Conservation (phyloP, 2,329 filamentous ascomycete species). For the Diaporthe caulivora region DNA sequence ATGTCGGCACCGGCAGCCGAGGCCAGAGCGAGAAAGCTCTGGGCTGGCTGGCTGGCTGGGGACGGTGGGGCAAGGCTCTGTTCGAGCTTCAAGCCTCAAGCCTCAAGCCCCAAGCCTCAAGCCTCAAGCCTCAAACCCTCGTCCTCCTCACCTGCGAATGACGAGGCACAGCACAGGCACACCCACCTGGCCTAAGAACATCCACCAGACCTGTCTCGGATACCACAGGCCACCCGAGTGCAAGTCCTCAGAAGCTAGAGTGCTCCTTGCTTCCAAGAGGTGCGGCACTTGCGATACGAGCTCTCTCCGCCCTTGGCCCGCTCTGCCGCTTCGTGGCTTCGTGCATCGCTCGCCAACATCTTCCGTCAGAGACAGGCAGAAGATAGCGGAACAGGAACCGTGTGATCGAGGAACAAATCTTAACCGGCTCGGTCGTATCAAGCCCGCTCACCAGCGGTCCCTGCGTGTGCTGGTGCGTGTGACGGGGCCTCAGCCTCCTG, state of each 20-base stretch:
- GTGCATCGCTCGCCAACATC: neutral
- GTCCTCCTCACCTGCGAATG: neutral
- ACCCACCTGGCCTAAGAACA: neutral
- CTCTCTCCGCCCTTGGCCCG: neutral
- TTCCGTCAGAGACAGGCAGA: neutral
- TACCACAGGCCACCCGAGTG: constrained; percentile 13
- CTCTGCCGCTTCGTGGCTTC: neutral
- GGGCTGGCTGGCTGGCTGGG: neutral
- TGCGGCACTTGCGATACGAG: constrained; percentile 34
- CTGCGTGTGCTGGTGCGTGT: no score
- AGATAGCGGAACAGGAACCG: neutral
- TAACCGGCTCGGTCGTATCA: neutral
- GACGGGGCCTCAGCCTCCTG: constrained; percentile 24
- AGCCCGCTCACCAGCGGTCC: constrained; percentile 16
- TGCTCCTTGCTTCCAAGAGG: neutral
- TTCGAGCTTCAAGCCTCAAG: neutral
- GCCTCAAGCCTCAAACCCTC: neutral
- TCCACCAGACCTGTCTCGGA: constrained; percentile 28
- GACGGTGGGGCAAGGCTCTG: neutral
- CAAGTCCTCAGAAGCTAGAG: constrained; percentile 27
- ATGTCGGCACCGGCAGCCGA: constrained; percentile 27
- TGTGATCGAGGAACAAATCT: constrained; percentile 4
- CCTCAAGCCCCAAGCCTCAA: no score
- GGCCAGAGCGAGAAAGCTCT: neutral
- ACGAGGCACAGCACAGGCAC: neutral